Evolutionary conservation across 306 rosid species (phyloP).

Genomic region (Canavalia gladiata): DNA sequence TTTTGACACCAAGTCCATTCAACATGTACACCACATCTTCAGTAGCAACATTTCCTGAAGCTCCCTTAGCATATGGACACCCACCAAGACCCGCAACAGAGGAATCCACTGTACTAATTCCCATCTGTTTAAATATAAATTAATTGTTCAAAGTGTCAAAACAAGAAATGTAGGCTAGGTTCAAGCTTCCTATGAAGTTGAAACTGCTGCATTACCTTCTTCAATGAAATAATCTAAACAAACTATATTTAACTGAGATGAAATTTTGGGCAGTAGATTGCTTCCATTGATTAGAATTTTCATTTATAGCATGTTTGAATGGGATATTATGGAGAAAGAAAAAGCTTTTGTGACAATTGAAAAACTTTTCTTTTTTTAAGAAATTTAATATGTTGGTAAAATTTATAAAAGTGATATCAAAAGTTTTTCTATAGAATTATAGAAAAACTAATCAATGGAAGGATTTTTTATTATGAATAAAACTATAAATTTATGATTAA

Average conservation of each 20-base stretch:
- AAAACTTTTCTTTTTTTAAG: too few relatives aligned
- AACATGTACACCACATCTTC: conserved; percentile 98
- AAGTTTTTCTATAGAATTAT: too few relatives aligned
- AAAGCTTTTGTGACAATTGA: background rate
- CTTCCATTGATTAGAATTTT: background rate
- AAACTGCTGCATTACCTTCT: background rate
- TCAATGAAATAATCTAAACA: background rate
- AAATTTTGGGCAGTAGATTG: too few relatives aligned
- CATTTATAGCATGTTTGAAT: background rate
- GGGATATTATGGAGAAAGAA: background rate
- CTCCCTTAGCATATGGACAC: conserved; percentile 56
- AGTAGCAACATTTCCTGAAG: conserved; percentile 75
- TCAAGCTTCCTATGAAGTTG: background rate
- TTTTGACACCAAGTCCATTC: conserved; percentile 80
- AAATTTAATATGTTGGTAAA: too few relatives aligned
- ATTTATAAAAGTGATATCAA: too few relatives aligned
- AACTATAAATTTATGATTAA: background rate
- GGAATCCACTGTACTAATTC: conserved; percentile 55
- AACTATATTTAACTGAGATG: too few relatives aligned
- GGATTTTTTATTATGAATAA: too few relatives aligned
- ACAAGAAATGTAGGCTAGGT: background rate
- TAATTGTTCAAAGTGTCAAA: conserved; percentile 16
- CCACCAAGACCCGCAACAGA: conserved; percentile 57
- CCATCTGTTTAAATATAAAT: conserved; percentile 63
- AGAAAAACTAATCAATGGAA: too few relatives aligned